Base-by-base conservation (phyloP, 768 basidiomycete species). In the Hemileccinum impolitum region DNA sequence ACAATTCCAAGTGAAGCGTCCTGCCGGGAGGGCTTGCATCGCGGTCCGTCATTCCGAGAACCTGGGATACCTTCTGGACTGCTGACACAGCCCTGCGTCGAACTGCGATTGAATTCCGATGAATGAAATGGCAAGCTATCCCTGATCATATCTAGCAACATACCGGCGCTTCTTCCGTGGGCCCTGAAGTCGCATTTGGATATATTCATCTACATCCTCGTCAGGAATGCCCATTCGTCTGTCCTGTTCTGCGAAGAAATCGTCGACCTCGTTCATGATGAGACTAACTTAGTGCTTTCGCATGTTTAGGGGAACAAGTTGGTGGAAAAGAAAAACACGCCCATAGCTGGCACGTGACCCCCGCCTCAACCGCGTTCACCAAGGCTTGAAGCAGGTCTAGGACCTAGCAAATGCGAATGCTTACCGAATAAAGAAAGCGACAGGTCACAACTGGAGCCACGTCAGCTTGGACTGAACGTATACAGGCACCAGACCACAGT, bases 231-330 rank as follows among this genome's bases (percentile, higher is more conserved):
- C 72, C 79, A 83, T 78, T 9, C 70, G 72, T 45, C 64, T 66
- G 43, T 83, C 77, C 62, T 78, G 79, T 61, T 83, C 82, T 18
- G 61, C 62, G 56, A 78, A 84, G 52, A 80, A 83, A 1, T 66
- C 63, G 11, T 80, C 71, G 12, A 74, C 26, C 47, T 74, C 71
- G 35, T 70, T 61, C 54, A 68, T 63, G 48, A 35, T 15, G 1
- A 12, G 18, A 35, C 10, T n/a, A 23, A 36, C 11, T 35, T 37
- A 17, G 9, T 19, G 39, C 3, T 25, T 30, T 37, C n/a, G 7
- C 15, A 38, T 14, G 45, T 48, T 58, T 41, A 28, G 28, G 28
- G 28, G 28, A 30, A 30, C 23, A 25, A n/a, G 13, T 26, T 30
- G 28, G 19, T 23, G 14, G 19, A 17, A 23, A 23, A 23, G 19